Evolutionary conservation across 805 yeast genomes (phyloP), one percentile per base, ranked within the genome.

Genomic region (Saccharomycopsis babjevae): DNA sequence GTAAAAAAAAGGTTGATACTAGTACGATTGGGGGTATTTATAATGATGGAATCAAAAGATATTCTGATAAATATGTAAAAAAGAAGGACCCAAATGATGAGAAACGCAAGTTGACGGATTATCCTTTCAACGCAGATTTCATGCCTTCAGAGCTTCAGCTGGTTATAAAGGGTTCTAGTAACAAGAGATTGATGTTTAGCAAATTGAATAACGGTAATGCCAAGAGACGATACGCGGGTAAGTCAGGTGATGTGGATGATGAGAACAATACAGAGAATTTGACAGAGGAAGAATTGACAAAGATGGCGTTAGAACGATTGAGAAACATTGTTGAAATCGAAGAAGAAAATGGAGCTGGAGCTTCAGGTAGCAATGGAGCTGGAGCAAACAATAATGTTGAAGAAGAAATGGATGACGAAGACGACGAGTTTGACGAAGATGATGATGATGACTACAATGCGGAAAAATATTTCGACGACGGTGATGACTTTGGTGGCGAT

Each of bases 391-490:
- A 68, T 3, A 66, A 68, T 15, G 77, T 71, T 5, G 79, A 76
- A 18, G 78, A 73, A 38, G 83, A 78, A 50, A 73, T 69, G 36
- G 81, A 68, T 42, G 87, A 82, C n/a, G 73, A 75, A 56, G 89
- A 85, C 66, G 90, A 85, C 64, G 88, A 85, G 63, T 81, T 79
- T 65, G 86, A 83, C 63, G 90, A 85, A 65, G 87, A 85, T 60
- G 90, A 86, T 30, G 91, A 86, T 66, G 89, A 84, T 68, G 90
- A 85, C 70, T 86, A 86, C 68, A 86, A 86, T 67, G 93, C 93
- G 8, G 93, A 86, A 67, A 83, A 83, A 71, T 86, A 86, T 72
- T 86, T 86, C 68, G 91, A 86, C 68, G 86, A 81, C 65, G 87
- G 86, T 54, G 89, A 85, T 16, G 65, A 63, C 32, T 62, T 62